phyloP scores from a whole-genome alignment of 2,329 filamentous ascomycete species.

The Venturia aucupariae region DNA sequence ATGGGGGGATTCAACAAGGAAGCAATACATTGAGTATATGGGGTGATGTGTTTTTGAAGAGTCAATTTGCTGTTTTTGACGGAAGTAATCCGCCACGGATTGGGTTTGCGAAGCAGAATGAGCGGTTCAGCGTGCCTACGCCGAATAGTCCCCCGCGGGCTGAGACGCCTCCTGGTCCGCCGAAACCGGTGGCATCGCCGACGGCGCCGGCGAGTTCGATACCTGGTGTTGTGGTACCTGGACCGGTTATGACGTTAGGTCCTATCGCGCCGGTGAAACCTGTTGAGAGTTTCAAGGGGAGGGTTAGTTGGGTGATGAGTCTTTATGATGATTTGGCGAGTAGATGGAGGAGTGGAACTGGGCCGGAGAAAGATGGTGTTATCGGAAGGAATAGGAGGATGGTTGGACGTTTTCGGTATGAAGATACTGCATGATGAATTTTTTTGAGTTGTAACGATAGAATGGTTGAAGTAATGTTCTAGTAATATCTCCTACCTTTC shows the following conservation, averaged over 20 bases:
- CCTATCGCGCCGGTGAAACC: not conserved
- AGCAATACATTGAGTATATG: conserved; percentile 42
- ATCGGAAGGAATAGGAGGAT: not conserved
- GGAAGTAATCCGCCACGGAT: conserved; percentile 30
- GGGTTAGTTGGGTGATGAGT: not conserved
- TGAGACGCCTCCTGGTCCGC: not conserved
- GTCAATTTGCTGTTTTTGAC: conserved; percentile 65
- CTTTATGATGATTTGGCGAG: not conserved
- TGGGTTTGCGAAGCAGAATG: conserved; percentile 34
- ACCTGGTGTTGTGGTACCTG: not conserved
- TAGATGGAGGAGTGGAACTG: not conserved
- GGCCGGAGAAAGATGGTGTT: not conserved
- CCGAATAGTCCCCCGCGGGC: no score
- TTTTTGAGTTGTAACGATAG: no score
- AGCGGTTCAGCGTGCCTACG: not conserved
- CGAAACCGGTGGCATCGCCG: not conserved
- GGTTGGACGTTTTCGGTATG: not conserved
- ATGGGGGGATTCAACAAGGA: conserved; percentile 59
- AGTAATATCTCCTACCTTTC: no score
- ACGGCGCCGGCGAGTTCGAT: not conserved
- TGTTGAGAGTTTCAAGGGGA: not conserved
- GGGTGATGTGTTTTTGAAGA: conserved; percentile 73
- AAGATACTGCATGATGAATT: not conserved
- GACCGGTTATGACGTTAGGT: not conserved
- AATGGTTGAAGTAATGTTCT: no score